phyloP scores from a whole-genome alignment of 495 filamentous ascomycete species.

The Penicillium cosmopolitanum region DNA sequence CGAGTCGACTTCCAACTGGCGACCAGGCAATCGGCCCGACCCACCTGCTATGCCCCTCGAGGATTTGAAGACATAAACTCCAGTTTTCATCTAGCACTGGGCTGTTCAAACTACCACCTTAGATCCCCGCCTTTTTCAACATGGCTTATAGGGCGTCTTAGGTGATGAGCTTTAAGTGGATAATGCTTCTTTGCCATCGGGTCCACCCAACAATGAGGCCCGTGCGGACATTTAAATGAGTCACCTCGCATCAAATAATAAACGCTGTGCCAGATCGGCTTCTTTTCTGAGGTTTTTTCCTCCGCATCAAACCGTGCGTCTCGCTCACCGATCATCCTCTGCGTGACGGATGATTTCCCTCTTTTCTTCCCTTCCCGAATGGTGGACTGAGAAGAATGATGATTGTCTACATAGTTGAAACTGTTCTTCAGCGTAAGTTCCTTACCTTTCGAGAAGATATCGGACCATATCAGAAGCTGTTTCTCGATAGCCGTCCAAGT shows the following conservation, averaged over 20 bases:
- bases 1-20: too few species aligned
- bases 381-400: conserved; percentile 3
- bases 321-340: conserved; percentile 25
- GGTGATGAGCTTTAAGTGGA: conserved; percentile 24
- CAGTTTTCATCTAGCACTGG: too few species aligned
- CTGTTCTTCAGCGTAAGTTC: conserved; percentile 20
- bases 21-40: too few species aligned
- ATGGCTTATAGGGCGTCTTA: conserved; percentile 25
- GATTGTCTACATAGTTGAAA: conserved; percentile 20
- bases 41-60: too few species aligned
- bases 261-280: conserved; percentile 30
- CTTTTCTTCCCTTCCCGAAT: conserved; percentile 24
- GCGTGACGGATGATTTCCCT: conserved; percentile 23
- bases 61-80: too few species aligned
- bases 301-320: conserved; percentile 31
- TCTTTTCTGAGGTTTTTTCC: conserved; percentile 24
- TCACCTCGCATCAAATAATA: conserved; percentile 35
- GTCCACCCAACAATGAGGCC: conserved; percentile 37
- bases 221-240: conserved; percentile 21
- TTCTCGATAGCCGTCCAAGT: conserved; percentile 22
- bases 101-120: too few species aligned
- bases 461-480: conserved; percentile 20
- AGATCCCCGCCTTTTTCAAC: conserved; percentile 20
- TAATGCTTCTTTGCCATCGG: conserved; percentile 34
- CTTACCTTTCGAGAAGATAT: conserved; percentile 16